phyloP scores from a whole-genome alignment of 805 yeast species.

The Wickerhamomyces subpelliculosus region DNA sequence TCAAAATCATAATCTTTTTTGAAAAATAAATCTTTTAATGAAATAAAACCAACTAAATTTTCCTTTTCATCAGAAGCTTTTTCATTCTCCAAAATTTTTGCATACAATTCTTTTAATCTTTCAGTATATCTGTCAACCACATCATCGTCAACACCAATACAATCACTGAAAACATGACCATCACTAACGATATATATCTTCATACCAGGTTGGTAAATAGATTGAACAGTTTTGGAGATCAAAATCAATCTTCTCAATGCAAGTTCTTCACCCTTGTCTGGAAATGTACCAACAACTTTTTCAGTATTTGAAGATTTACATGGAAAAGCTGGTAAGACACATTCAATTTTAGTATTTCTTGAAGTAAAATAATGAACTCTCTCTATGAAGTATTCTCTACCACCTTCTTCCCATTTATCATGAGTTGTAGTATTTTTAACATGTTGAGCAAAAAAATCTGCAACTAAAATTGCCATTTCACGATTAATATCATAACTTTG shows the following conservation, averaged over 20 bases:
- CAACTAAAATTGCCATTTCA: slow-evolving; percentile 23
- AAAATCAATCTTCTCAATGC: slow-evolving; percentile 33
- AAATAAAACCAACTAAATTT: slow-evolving; percentile 31
- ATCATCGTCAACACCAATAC: slow-evolving; percentile 54
- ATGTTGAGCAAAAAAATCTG: slow-evolving; percentile 37
- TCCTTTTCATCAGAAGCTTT: slow-evolving; percentile 21
- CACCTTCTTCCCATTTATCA: slow-evolving; percentile 45
- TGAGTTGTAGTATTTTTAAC: slow-evolving; percentile 39
- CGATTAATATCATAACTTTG: slow-evolving; percentile 5
- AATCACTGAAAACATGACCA: slow-evolving; percentile 61
- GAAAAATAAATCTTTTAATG: slow-evolving; percentile 34
- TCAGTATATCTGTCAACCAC: slow-evolving; percentile 42
- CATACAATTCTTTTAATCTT: slow-evolving; percentile 37
- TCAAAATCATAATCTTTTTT: slow-evolving; percentile 23
- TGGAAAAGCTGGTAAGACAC: slow-evolving; percentile 59
- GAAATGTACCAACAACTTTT: slow-evolving; percentile 41
- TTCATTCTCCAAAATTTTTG: slow-evolving; percentile 23
- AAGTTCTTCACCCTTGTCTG: slow-evolving; percentile 48
- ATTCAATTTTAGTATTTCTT: slow-evolving; percentile 41
- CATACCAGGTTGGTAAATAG: slow-evolving; percentile 49
- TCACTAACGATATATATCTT: slow-evolving; percentile 52
- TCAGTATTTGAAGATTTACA: slow-evolving; percentile 53
- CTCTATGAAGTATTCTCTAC: slow-evolving; percentile 35
- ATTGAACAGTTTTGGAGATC: slow-evolving; percentile 23
- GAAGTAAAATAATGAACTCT: slow-evolving; percentile 42